A percentile compares a stretch with the other conserved stretches of the same genome.
Evolutionary conservation across 2,329 filamentous ascomycete genomes (phyloP).

Genomic region (Diplodia intermedia): DNA sequence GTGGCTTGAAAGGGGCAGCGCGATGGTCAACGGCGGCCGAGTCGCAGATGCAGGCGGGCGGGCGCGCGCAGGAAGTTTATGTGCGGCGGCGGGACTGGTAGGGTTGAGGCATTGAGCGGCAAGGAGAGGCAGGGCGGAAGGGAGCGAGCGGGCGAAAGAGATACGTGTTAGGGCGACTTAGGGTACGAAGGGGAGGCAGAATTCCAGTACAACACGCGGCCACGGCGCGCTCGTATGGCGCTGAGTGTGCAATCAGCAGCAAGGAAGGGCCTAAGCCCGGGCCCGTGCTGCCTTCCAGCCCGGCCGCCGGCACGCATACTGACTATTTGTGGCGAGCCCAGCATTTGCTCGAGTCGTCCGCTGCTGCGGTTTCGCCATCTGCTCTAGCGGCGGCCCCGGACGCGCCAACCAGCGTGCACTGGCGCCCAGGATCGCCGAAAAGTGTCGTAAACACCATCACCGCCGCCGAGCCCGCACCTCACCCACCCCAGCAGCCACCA

Average conservation of each 20-base stretch:
- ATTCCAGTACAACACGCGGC: constrained; percentile 21
- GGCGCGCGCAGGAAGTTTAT: constrained; percentile 15
- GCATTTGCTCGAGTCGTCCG: neutral
- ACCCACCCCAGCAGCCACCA: constrained; percentile 23
- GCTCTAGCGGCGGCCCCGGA: constrained; percentile 40
- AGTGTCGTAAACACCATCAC: constrained; percentile 21
- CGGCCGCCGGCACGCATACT: neutral
- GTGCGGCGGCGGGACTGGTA: constrained; percentile 9
- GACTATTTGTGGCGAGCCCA: neutral
- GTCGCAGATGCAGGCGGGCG: neutral
- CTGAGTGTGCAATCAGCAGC: constrained; percentile 23
- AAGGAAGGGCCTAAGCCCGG: constrained; percentile 19
- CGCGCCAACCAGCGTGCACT: constrained; percentile 35
- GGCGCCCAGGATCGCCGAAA: constrained; percentile 33
- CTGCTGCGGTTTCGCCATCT: constrained; percentile 10
- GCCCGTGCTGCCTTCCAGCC: constrained; percentile 21
- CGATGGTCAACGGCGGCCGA: neutral
- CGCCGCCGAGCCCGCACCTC: constrained; percentile 19
- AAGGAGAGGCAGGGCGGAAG: neutral
- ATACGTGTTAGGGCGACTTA: constrained; percentile 20
- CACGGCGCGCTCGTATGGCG: constrained; percentile 9
- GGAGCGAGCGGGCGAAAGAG: constrained; percentile 14
- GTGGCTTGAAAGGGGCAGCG: constrained; percentile 21
- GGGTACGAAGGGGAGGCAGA: constrained; percentile 24
- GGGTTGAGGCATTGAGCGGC: constrained; percentile 19